Percentiles rank a stretch among this genome's conserved stretches.
phyloP scores from a whole-genome alignment of 2,329 filamentous ascomycete species.

The Coniochaeta pulveracea region DNA sequence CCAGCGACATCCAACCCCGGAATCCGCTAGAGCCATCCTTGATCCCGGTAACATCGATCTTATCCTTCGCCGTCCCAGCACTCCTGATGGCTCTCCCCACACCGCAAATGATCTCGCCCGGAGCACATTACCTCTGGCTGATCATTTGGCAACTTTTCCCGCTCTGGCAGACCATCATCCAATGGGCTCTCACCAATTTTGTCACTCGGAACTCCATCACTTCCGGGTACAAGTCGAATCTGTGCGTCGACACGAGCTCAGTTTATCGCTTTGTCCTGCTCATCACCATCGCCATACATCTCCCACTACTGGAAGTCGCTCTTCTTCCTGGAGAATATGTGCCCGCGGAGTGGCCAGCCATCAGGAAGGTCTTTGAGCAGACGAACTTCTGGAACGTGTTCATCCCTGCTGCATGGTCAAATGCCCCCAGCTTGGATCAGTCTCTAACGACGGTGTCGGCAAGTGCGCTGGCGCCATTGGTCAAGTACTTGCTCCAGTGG shows the following conservation, averaged over 20 bases:
- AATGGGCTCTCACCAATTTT: constrained; percentile 18
- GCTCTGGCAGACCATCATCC: constrained; percentile 28
- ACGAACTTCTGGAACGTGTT: constrained; percentile 19
- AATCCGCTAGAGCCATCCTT: constrained; percentile 8
- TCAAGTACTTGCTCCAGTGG: constrained; percentile 34
- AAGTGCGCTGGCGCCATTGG: constrained; percentile 24
- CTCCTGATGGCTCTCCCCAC: constrained; percentile 29
- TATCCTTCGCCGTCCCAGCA: constrained; percentile 32
- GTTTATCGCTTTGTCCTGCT: constrained; percentile 22
- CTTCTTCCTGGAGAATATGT: constrained; percentile 24
- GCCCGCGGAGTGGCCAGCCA: constrained; percentile 8
- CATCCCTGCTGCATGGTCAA: constrained; percentile 16
- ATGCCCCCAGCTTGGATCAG: constrained; percentile 25
- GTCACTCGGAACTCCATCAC: no score
- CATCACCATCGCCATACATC: constrained; percentile 25
- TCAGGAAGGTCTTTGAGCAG: constrained; percentile 5
- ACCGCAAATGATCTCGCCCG: constrained; percentile 22
- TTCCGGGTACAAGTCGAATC: no score
- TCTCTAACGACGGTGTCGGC: constrained; percentile 22
- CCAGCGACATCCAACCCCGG: neutral
- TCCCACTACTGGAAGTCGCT: constrained; percentile 26
- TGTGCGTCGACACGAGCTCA: constrained; percentile 15
- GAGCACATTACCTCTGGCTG: constrained; percentile 33
- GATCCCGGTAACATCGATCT: constrained; percentile 25
- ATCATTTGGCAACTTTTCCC: constrained; percentile 40